Base-by-base conservation (phyloP, 257 asterid species). In the Coffea canephora region DNA sequence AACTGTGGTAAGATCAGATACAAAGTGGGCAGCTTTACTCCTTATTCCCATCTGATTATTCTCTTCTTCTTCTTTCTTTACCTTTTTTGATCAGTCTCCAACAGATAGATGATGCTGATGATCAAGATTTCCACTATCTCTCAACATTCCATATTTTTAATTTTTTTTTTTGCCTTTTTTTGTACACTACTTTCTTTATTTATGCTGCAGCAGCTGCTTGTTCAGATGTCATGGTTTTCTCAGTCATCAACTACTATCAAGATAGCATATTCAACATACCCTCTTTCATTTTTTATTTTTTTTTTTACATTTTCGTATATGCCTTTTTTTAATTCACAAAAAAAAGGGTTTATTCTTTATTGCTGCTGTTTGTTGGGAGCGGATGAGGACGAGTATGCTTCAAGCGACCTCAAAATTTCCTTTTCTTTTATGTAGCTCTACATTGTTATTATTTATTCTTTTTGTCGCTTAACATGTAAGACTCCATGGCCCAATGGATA, bases 11-110 rank as follows among this genome's bases (percentile, higher is more conserved):
- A 95, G 92, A 91, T 92, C 98, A 83, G 98, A 92, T 27, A 95
- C 97, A 82, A 93, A 87, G 87, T 93, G 95, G n/a, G 84, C 93
- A 54, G 99, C 98, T 95, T 94, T 95, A 82, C 93, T 92, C 91
- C 92, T 90, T 84, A 91, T 80, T 14, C 97, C 92, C 84, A 75
- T 78, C n/a, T 3, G 27, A 57, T 21, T 57, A 19, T 81, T 84
- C 23, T 74, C 80, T 70, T 79, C 82, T 78, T 46, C 19, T 12
- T 13, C 43, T 27, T 13, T 9, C 3, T 25, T 25, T 21, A 6
- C 1, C 1, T 13, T 3, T 62, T 62, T 62, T 23, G 16, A 25
- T 62, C 39, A 23, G 67, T 11, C 65, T 8, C 12, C 23, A 23
- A 7, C 5, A 16, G 23, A 46, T 71, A 1, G 69, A 18, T 55